phyloP scores from a whole-genome alignment of 2,329 filamentous ascomycete genomes.

The Fusarium compactum region DNA sequence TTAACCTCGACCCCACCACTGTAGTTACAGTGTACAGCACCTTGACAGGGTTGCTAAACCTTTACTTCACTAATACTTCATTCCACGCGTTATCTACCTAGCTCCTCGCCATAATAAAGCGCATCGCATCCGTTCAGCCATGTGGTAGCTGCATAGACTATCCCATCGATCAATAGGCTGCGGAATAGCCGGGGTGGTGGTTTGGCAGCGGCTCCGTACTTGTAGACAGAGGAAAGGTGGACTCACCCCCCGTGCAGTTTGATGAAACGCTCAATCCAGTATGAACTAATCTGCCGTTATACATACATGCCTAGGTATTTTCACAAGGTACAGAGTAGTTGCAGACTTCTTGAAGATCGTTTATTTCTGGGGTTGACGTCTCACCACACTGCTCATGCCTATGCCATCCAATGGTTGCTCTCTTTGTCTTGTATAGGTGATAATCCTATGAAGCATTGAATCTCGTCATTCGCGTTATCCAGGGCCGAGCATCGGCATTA shows the following conservation, averaged over 20 bases:
- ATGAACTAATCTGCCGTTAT: conserved; percentile 29
- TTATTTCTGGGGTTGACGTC: not conserved
- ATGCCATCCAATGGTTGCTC: not conserved
- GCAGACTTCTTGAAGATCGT: not conserved
- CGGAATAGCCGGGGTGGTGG: conserved; percentile 36
- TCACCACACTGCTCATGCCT: not conserved
- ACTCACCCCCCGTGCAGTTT: conserved; percentile 7
- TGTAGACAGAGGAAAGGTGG: conserved; percentile 33
- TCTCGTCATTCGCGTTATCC: conserved; percentile 45
- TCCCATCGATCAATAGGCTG: conserved; percentile 32
- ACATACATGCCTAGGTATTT: conserved; percentile 3
- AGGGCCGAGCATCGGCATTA: conserved; percentile 39
- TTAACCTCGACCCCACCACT: conserved; percentile 3
- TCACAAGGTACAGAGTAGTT: not conserved
- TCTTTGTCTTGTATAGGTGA: not conserved
- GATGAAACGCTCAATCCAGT: conserved; percentile 18
- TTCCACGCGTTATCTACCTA: conserved; percentile 25
- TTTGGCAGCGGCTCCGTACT: conserved; percentile 45
- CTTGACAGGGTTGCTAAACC: not conserved
- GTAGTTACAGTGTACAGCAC: not conserved
- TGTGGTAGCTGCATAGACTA: conserved; percentile 24
- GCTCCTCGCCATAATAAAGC: conserved; percentile 21
- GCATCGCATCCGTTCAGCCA: conserved; percentile 36
- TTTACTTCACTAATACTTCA: conserved; percentile 24
- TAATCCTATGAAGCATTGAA: not conserved